Percentiles rank a stretch among this genome's conserved stretches.
phyloP scores from a whole-genome alignment of 495 filamentous ascomycete genomes.

The Penicillium tannophilum region DNA sequence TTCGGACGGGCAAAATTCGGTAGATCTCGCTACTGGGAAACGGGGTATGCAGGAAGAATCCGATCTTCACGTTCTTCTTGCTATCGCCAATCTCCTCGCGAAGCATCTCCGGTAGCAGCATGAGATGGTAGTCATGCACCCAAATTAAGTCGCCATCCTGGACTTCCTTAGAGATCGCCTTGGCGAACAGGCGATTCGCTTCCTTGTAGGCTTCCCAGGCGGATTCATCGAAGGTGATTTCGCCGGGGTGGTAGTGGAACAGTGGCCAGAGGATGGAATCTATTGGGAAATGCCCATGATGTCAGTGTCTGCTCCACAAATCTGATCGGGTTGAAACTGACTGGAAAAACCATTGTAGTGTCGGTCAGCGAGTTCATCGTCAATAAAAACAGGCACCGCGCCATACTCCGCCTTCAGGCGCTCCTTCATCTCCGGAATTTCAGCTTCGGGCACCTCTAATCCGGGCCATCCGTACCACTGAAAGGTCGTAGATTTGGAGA shows the following conservation, averaged over 20 bases:
- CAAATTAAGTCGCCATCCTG: constrained; percentile 91
- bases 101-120: constrained; percentile 93
- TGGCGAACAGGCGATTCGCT: constrained; percentile 86
- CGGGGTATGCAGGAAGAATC: constrained; percentile 96
- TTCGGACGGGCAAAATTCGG: constrained; percentile 87
- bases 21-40: constrained; percentile 99
- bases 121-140: constrained; percentile 98
- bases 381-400: constrained; percentile 75
- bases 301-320: neutral
- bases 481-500: constrained; percentile 89
- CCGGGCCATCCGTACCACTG: constrained; percentile 99
- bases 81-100: constrained; percentile 75
- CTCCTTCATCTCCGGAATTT: constrained; percentile 62
- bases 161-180: constrained; percentile 76
- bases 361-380: constrained; percentile 74
- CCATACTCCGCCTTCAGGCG: constrained; percentile 72
- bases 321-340: constrained; percentile 42
- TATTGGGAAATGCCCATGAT: constrained; percentile 30
- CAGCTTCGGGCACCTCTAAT: constrained; percentile 75
- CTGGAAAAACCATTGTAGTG: constrained; percentile 90
- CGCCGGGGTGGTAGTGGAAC: constrained; percentile 97
- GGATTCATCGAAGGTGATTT: constrained; percentile 94
- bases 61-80: constrained; percentile 89
- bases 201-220: constrained; percentile 92
- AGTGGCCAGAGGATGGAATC: constrained; percentile 97